These are phyloP conservation scores for Stemphylium beticola DNA, from an alignment of 2,329 filamentous ascomycete genomes.

Conservation along the genomic window DNA sequence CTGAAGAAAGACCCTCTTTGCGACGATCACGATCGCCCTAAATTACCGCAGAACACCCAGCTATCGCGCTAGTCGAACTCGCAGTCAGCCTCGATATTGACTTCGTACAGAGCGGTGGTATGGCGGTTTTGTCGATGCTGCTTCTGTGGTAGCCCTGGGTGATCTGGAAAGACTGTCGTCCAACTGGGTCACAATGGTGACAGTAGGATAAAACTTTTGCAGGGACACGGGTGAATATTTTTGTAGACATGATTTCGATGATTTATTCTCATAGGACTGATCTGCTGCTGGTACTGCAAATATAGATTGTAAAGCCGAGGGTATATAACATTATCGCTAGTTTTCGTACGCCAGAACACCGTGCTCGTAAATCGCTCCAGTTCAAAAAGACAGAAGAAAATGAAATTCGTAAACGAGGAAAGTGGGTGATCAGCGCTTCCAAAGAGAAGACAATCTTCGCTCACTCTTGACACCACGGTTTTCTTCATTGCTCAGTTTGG, in stretches of 20 bases:
- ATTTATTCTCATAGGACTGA: not conserved
- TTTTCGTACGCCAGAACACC: conserved; percentile 3
- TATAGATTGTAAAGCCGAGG: conserved; percentile 9
- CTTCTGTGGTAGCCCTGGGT: not conserved
- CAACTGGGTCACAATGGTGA: not conserved
- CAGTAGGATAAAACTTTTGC: not conserved
- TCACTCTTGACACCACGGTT: conserved; percentile 18
- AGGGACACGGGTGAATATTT: not conserved
- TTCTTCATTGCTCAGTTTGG: conserved; percentile 10
- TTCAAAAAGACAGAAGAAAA: not conserved
- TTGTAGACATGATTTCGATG: not conserved
- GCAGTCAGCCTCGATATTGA: not conserved
- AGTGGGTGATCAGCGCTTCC: conserved; percentile 13
- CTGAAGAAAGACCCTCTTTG: not conserved
- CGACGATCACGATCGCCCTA: not conserved
- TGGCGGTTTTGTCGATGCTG: not conserved
- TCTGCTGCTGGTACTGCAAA: not conserved
- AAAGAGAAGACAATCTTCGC: conserved; percentile 16
- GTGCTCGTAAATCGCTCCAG: not conserved
- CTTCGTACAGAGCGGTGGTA: not conserved
- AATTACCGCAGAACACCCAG: not conserved
- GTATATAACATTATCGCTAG: conserved; percentile 25
- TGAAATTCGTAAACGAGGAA: not conserved
- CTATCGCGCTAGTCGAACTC: not conserved
- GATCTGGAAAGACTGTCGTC: not conserved